These are phyloP conservation scores for Sedum album DNA, from an alignment of 164 flowering plant species.

Conservation along the genomic window DNA sequence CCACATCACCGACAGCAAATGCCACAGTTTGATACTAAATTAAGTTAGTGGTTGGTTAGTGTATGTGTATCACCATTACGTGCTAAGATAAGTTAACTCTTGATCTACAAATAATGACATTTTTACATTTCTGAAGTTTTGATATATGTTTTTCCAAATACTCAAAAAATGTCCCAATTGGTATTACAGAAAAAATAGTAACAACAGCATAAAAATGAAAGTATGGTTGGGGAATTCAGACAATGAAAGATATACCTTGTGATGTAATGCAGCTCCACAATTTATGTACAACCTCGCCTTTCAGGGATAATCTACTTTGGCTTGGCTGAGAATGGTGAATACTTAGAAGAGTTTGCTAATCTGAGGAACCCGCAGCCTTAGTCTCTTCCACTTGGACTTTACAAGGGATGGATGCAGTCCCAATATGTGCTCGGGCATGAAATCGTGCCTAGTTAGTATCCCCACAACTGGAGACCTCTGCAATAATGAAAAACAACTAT, in stretches of 20 bases:
- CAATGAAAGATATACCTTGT: neutral
- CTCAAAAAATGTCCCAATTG: too few species aligned
- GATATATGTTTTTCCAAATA: too few species aligned
- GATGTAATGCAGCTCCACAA: neutral
- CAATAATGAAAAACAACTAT: slow-evolving; percentile 13
- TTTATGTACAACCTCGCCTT: neutral
- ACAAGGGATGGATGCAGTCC: slow-evolving; percentile 49
- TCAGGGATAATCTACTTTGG: neutral
- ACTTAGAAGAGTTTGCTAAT: slow-evolving; percentile 18
- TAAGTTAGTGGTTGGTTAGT: too few species aligned
- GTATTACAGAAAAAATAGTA: too few species aligned
- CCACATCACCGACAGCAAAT: too few species aligned
- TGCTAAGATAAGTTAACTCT: too few species aligned
- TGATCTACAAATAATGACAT: too few species aligned
- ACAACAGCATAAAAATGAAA: neutral
- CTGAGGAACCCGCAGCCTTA: slow-evolving; percentile 36
- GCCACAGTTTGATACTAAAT: too few species aligned
- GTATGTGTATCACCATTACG: too few species aligned
- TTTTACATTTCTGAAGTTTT: too few species aligned
- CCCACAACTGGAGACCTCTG: slow-evolving; percentile 81
- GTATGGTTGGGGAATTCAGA: neutral
- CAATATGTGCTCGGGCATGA: slow-evolving; percentile 78
- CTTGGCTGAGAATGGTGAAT: neutral
- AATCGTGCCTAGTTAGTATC: slow-evolving; percentile 83
- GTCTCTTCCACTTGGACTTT: slow-evolving; percentile 56